Percentiles rank a stretch among this genome's conserved stretches.
These are phyloP conservation scores for Calocybe gambosa DNA, from an alignment of 1,284 basidiomycete species.

Conservation along the genomic window DNA sequence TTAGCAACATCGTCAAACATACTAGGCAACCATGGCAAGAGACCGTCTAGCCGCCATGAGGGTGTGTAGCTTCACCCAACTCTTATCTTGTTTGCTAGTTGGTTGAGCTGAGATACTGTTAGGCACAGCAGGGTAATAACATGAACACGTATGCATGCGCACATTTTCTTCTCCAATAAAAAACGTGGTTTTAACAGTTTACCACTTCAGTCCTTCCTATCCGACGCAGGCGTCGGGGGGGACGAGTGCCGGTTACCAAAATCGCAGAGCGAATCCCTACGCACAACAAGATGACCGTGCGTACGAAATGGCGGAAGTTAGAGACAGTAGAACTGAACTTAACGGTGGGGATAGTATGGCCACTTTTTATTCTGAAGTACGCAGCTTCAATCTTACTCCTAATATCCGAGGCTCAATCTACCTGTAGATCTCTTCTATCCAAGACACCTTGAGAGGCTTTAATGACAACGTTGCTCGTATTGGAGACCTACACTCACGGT, in stretches of 20 bases:
- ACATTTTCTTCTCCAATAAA: background rate
- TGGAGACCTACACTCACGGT: conserved; percentile 67
- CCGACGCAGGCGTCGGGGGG: conserved; percentile 57
- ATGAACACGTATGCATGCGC: conserved; percentile 41
- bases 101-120: background rate
- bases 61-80: conserved; percentile 31
- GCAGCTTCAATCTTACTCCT: conserved; percentile 14
- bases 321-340: conserved; percentile 47
- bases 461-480: conserved; percentile 68
- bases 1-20: conserved; percentile 5
- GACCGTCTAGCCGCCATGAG: conserved; percentile 81
- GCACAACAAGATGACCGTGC: conserved; percentile 56
- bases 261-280: conserved; percentile 54
- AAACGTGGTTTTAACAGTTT: conserved; percentile 11
- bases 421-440: conserved; percentile 61
- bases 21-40: conserved; percentile 53
- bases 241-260: conserved; percentile 37
- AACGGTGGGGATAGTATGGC: conserved; percentile 53
- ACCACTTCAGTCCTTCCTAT: conserved; percentile 48
- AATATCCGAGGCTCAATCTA: conserved; percentile 3
- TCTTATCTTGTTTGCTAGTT: background rate
- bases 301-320: conserved; percentile 68
- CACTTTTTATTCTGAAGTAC: conserved; percentile 69
- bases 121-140: conserved; percentile 63
- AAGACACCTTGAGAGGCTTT: conserved; percentile 65